Base-by-base conservation (phyloP, 352 stramenopile genomes). In the Globisporangium heterothallicum region DNA sequence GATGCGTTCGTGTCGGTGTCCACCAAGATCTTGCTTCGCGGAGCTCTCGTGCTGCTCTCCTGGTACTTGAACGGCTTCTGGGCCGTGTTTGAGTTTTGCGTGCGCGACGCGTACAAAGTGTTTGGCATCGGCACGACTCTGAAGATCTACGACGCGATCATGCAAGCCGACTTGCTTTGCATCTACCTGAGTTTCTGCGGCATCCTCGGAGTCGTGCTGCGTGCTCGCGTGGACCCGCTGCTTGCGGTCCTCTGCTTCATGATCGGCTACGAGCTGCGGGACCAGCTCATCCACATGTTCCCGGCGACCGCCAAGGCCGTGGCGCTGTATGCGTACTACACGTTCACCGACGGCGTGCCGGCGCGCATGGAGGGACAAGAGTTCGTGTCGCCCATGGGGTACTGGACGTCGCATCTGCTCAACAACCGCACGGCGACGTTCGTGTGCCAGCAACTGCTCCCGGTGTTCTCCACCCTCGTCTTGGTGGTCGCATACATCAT, bases 1-100 rank as follows among this genome's bases (percentile, higher is more conserved):
- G 69, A 74, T 29, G 66, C 69, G 0, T 78, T 78, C 32, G 49
- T 68, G 9, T 64, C 66, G 8, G 36, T 74, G 14, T 76, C 64
- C 1, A 51, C 53, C 21, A 58, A 42, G 2, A 41, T 74, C 0
- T 44, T 68, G 8, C 0, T 64, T 5, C 56, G 61, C 0, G 61
- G 60, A 1, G 19, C 65, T 2, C 13, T 72, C 2, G 47, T 77
- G 10, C 21, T 74, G 0, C 3, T 60, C 1, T 64, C 64, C 2
- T 77, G 66, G 56, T 61, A 63, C 34, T 4, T 72, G 1, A 58
- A 71, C 35, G 42, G 30, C 8, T 77, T 73, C 35, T 80, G 70
- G 70, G 56, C 61, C 0, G 25, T 80, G 12, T 61, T 58, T 19
- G 67, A 73, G 54, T 77, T 72, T 34, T 61, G 55, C 6, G 49